Conservation (phyloP, 2,329 filamentous ascomycete species). For the Monilinia vaccinii-corymbosi region DNA sequence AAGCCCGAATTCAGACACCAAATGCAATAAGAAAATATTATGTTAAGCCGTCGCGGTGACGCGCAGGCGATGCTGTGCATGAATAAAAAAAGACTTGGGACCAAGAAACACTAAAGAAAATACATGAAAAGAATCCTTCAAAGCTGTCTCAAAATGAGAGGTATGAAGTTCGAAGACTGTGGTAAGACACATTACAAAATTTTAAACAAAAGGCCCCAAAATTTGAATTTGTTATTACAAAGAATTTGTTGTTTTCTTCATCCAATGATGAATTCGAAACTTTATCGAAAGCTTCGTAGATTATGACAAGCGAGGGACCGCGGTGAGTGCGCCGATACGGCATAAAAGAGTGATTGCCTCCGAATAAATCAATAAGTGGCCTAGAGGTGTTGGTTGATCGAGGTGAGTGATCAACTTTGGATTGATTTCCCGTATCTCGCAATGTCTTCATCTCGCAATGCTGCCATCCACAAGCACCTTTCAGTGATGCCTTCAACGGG, state of each 20-base stretch:
- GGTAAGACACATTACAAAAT: constrained; percentile 9
- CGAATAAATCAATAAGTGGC: neutral
- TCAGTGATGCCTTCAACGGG: constrained; percentile 70
- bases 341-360: neutral
- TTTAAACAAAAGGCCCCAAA: constrained; percentile 11
- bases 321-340: neutral
- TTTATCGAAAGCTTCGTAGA: neutral
- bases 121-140: constrained; percentile 9
- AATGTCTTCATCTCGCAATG: constrained; percentile 68
- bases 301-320: neutral
- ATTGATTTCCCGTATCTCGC: constrained; percentile 33
- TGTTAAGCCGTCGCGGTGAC: constrained; percentile 1
- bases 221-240: constrained; percentile 10
- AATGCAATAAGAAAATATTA: neutral
- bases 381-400: neutral
- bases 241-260: constrained; percentile 4
- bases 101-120: neutral
- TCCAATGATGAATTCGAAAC: constrained; percentile 1
- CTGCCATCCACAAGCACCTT: constrained; percentile 78
- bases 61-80: neutral
- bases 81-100: neutral
- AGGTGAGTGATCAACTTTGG: constrained; percentile 20
- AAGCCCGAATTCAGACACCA: neutral
- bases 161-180: constrained; percentile 9
- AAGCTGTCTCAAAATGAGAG: constrained; percentile 8